phyloP scores from a whole-genome alignment of 768 basidiomycete species.

The Leucosporidium scottii region DNA sequence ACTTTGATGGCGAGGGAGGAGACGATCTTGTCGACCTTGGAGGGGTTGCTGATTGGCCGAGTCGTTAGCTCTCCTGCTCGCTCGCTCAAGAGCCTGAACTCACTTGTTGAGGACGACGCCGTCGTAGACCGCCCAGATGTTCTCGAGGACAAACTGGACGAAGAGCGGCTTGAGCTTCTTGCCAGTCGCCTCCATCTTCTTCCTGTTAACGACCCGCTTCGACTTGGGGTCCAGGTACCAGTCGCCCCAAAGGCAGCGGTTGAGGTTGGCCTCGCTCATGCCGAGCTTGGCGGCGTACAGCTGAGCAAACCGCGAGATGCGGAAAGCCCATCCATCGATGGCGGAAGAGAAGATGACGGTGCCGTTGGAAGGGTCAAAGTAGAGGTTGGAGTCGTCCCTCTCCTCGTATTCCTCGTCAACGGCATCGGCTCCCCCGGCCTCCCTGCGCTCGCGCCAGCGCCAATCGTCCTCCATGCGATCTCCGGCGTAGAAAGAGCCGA shows the following conservation, averaged over 20 bases:
- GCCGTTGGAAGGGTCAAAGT: slow-evolving; percentile 90
- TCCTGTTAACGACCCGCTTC: slow-evolving; percentile 82
- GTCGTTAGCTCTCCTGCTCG: background rate
- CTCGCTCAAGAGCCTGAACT: slow-evolving; percentile 42
- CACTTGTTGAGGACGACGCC: slow-evolving; percentile 81
- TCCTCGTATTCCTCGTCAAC: slow-evolving; percentile 67
- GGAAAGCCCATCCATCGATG: slow-evolving; percentile 95
- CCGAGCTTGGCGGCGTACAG: slow-evolving; percentile 84
- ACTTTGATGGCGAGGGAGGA: slow-evolving; percentile 73
- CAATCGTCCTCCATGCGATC: slow-evolving; percentile 96
- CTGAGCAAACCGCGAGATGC: slow-evolving; percentile 85
- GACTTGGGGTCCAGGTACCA: slow-evolving; percentile 94
- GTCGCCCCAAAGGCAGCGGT: slow-evolving; percentile 91
- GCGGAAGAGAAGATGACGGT: slow-evolving; percentile 96
- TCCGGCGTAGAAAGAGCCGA: slow-evolving; percentile 90
- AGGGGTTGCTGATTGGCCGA: slow-evolving; percentile 59
- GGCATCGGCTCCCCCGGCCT: slow-evolving; percentile 48
- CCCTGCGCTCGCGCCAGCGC: slow-evolving; percentile 86
- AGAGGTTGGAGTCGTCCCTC: slow-evolving; percentile 94
- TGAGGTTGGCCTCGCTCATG: slow-evolving; percentile 77
- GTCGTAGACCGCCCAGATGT: slow-evolving; percentile 95
- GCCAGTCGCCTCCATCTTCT: slow-evolving; percentile 65
- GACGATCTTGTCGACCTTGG: slow-evolving; percentile 83
- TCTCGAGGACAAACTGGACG: slow-evolving; percentile 94
- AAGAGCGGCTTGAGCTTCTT: slow-evolving; percentile 86